Conservation (phyloP, 441 rosid species). For the Eruca vesicaria region DNA sequence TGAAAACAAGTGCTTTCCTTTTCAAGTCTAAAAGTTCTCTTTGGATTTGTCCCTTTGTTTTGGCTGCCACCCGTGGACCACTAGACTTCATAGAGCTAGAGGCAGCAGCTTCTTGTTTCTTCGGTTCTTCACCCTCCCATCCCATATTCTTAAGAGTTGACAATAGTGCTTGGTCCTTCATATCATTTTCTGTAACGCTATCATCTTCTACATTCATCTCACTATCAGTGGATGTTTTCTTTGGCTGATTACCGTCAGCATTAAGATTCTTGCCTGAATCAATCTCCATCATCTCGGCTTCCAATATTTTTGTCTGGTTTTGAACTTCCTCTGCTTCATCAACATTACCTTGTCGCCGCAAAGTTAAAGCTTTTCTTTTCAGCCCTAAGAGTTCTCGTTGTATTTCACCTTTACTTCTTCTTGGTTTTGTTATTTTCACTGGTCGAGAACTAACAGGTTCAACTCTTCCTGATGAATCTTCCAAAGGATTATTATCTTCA, state of each 20-base stretch:
- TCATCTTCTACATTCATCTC: constrained; percentile 40
- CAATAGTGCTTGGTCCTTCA: constrained; percentile 53
- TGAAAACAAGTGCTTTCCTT: constrained; percentile 65
- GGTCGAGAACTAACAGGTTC: constrained; percentile 34
- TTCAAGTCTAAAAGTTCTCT: constrained; percentile 64
- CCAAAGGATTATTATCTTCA: constrained; percentile 37
- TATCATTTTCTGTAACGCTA: constrained; percentile 55
- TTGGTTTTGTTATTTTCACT: constrained; percentile 27
- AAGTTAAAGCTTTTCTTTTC: constrained; percentile 75
- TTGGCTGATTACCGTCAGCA: constrained; percentile 28
- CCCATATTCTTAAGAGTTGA: constrained; percentile 57
- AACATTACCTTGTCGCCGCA: constrained; percentile 77
- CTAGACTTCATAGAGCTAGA: constrained; percentile 33
- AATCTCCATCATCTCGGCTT: constrained; percentile 60
- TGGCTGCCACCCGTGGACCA: constrained; percentile 28
- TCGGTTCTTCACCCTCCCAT: constrained; percentile 53
- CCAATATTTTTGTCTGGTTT: constrained; percentile 58
- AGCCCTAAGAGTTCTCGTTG: constrained; percentile 85
- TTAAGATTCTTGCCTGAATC: constrained; percentile 49
- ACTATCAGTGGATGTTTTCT: constrained; percentile 23
- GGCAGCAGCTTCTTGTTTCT: constrained; percentile 26
- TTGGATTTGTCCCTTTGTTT: constrained; percentile 64
- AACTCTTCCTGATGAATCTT: constrained; percentile 30
- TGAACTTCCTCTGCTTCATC: constrained; percentile 82
- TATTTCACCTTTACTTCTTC: constrained; percentile 69